Conservation (phyloP, 139 green algal genomes). For the Haematococcus lacustris region DNA sequence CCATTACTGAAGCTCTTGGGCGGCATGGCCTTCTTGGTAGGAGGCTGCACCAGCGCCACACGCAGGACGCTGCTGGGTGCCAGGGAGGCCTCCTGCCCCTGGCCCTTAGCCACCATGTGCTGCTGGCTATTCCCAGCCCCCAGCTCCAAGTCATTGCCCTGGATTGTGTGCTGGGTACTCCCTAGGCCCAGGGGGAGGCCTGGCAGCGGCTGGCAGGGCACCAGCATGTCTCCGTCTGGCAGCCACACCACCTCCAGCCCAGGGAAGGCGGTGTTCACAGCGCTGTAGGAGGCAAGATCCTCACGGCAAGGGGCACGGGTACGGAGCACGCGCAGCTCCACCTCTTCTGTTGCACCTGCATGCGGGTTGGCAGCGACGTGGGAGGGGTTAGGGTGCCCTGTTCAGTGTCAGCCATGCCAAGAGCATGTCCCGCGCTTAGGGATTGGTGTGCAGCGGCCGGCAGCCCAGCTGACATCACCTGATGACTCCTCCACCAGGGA, state of each 20-base stretch:
- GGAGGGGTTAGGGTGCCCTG: neutral
- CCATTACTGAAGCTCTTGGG: conserved; percentile 69
- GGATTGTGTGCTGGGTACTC: too few relatives aligned
- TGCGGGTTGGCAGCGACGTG: neutral
- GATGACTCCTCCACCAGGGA: conserved; percentile 18
- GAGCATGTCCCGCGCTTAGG: neutral
- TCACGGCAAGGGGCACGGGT: neutral
- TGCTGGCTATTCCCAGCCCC: too few relatives aligned
- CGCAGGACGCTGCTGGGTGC: neutral
- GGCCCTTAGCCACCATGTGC: too few relatives aligned
- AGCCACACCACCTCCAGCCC: conserved; percentile 13
- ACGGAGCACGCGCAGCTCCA: neutral
- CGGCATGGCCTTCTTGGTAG: conserved; percentile 66
- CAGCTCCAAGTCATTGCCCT: too few relatives aligned
- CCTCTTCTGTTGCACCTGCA: neutral
- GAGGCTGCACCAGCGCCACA: conserved; percentile 59
- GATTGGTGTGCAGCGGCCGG: neutral
- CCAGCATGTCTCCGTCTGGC: conserved; percentile 20
- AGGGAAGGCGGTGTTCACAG: neutral
- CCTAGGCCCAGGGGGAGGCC: too few relatives aligned
- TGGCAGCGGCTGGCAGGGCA: conserved; percentile 17
- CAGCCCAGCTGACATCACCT: conserved; percentile 9
- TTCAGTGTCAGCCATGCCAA: neutral
- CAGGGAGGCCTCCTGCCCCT: neutral
- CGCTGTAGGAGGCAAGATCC: neutral